A percentile compares a stretch with the other conserved stretches of the same genome.
Evolutionary conservation across 306 rosid genomes (phyloP).

Genomic region (apple (Malus domestica)): DNA sequence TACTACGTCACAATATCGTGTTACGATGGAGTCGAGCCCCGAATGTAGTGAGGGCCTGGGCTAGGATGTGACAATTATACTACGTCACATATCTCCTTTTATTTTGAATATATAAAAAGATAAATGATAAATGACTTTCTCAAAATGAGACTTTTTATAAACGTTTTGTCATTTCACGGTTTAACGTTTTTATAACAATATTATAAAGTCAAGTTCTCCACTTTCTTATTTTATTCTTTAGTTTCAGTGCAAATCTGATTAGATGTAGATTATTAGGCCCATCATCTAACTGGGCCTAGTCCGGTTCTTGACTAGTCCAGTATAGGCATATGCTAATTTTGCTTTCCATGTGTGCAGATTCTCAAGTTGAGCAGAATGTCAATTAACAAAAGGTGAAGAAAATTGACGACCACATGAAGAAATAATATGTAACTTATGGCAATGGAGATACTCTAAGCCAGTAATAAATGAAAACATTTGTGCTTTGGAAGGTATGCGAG

Average conservation of each 20-base stretch:
- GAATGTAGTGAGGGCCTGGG: too few species aligned
- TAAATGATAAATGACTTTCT: too few species aligned
- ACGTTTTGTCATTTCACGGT: rapidly evolving
- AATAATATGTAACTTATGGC: not conserved
- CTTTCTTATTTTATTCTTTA: too few species aligned
- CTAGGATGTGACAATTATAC: too few species aligned
- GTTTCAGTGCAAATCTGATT: not conserved
- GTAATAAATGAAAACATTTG: not conserved
- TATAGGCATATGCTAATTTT: not conserved
- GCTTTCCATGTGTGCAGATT: not conserved
- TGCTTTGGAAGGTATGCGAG: not conserved
- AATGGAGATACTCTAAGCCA: not conserved
- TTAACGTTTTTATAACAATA: too few species aligned
- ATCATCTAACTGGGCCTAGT: not conserved
- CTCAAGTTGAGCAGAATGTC: not conserved
- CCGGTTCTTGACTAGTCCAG: not conserved
- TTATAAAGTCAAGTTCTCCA: too few species aligned
- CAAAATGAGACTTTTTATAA: rapidly evolving
- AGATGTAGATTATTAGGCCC: not conserved
- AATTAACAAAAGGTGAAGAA: not conserved
- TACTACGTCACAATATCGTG: too few species aligned
- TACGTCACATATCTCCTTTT: too few species aligned
- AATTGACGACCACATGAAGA: not conserved
- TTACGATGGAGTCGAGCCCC: too few species aligned
- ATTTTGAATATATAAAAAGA: too few species aligned